Conservation (phyloP, 192 early-diverging fungal species). For the Coemansia guatemalensis region DNA sequence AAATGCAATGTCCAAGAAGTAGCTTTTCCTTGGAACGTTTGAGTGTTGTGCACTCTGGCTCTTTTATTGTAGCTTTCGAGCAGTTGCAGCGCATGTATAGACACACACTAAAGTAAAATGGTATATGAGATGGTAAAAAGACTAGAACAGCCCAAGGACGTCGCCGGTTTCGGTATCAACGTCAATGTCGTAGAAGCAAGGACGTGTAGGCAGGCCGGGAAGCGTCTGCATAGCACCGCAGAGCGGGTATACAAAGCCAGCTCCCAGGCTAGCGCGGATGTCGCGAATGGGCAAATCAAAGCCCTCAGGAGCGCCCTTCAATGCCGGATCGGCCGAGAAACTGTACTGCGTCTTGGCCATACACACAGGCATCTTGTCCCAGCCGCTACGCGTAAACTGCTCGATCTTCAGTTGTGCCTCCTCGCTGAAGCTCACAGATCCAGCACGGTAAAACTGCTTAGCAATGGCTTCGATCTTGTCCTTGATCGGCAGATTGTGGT, state of each 20-base stretch:
- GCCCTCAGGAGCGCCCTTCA: conserved; percentile 90
- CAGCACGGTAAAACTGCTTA: conserved; percentile 93
- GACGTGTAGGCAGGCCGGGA: conserved; percentile 95
- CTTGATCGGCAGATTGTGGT: conserved; percentile 72
- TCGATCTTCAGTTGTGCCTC: conserved; percentile 87
- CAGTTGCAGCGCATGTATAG: background rate
- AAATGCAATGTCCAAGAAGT: conserved; percentile 31
- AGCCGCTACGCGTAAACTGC: conserved; percentile 84
- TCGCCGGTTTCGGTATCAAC: conserved; percentile 82
- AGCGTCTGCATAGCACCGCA: conserved; percentile 97
- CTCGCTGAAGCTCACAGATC: conserved; percentile 82
- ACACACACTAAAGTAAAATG: background rate
- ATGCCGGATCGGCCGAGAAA: conserved; percentile 87
- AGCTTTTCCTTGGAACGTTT: background rate
- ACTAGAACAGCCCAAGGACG: conserved; percentile 85
- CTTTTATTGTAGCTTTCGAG: background rate
- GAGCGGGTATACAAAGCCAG: conserved; percentile 96
- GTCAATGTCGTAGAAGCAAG: conserved; percentile 96
- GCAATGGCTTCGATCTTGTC: conserved; percentile 93
- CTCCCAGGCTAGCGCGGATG: conserved; percentile 91
- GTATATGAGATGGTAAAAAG: conserved; percentile 1
- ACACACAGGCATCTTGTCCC: conserved; percentile 88
- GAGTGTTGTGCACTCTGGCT: background rate
- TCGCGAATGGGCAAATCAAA: conserved; percentile 95
- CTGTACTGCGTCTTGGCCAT: conserved; percentile 99